Conservation (phyloP, 2,329 filamentous ascomycete genomes). For the Claviceps quebecensis region DNA sequence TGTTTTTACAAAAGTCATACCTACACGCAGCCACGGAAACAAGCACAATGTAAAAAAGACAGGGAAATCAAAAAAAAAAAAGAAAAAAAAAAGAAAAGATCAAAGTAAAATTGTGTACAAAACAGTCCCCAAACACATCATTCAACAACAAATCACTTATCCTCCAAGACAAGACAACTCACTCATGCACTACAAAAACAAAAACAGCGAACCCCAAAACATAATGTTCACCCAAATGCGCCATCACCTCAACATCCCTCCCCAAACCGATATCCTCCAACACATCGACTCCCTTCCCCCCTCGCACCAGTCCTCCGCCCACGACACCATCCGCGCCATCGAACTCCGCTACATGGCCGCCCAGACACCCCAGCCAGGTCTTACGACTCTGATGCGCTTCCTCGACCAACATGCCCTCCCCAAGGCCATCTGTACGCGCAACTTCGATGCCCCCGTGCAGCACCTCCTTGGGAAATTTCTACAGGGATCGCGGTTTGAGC, state of each 20-base stretch:
- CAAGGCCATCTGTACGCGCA: conserved; percentile 86
- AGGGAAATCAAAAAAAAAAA: not conserved
- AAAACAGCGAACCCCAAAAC: conserved; percentile 65
- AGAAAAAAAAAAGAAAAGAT: too few species aligned
- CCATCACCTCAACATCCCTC: conserved; percentile 55
- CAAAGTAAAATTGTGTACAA: conserved; percentile 19
- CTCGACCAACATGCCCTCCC: conserved; percentile 52
- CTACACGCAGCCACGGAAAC: not conserved
- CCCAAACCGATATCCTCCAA: conserved; percentile 69
- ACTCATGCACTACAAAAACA: not conserved
- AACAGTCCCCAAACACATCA: conserved; percentile 90
- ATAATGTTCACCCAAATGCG: conserved; percentile 95
- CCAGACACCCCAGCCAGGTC: conserved; percentile 71
- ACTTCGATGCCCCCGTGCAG: conserved; percentile 70
- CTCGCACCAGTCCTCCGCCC: conserved; percentile 46
- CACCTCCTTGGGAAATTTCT: conserved; percentile 68
- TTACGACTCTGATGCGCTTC: conserved; percentile 67
- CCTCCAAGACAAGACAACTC: too few species aligned
- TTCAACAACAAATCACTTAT: conserved; percentile 32
- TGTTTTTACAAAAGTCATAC: not conserved
- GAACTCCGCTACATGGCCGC: conserved; percentile 67
- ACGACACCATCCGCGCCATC: conserved; percentile 61
- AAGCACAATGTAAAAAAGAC: not conserved
- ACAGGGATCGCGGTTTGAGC: conserved; percentile 50
- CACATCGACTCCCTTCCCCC: conserved; percentile 65